Base-by-base conservation (phyloP, 495 filamentous ascomycete species). In the Hypomontagnella submonticulosa region DNA sequence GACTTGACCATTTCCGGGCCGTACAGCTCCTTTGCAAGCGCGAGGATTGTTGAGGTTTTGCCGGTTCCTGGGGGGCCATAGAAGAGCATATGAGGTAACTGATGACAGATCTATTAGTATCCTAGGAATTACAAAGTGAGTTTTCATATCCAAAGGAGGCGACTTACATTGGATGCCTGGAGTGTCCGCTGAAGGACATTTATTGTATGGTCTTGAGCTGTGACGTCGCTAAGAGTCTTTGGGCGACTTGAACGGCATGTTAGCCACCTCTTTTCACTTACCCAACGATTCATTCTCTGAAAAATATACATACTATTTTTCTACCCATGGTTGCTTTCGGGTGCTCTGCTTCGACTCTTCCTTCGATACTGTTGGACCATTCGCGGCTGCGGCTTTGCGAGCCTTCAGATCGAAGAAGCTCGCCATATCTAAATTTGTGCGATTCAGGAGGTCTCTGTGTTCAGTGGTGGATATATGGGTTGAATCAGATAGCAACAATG, bases 21-120 rank as follows among this genome's bases (percentile, higher is more conserved):
- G 81, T 96, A 99, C 64, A 99, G 92, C 69, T 97, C 93, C 77
- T 97, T 97, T 37, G 94, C 93, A 30, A 99, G 92, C 12, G 86
- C 86, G 23, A 99, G 92, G 73, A 99, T 93, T 1, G 96, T 98
- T 4, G 92, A 97, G n/a, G 95, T 99, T 78, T 99, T 99, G 65
- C 95, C 95, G 0, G 96, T 99, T 38, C 95, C 95, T 0, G 95
- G 95, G 0, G 95, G 96, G 5, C 96, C 96, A 71, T 99, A 99
- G 82, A 98, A 98, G 73, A 99, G 92, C 92, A 99, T 97, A 76
- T 99, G 96, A 16, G 95, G 95, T 46, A 99, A 89, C 90, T 94
- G 6, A 27, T n/a, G 23, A 56, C n/a, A 52, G 27, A 0, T 23
- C 2, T 10, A 37, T 63, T 40, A 59, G 12, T 32, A 61, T 49